These are phyloP conservation scores for Xylariaceae sp. DNA, from an alignment of 2,329 filamentous ascomycete genomes.

Conservation along the genomic window DNA sequence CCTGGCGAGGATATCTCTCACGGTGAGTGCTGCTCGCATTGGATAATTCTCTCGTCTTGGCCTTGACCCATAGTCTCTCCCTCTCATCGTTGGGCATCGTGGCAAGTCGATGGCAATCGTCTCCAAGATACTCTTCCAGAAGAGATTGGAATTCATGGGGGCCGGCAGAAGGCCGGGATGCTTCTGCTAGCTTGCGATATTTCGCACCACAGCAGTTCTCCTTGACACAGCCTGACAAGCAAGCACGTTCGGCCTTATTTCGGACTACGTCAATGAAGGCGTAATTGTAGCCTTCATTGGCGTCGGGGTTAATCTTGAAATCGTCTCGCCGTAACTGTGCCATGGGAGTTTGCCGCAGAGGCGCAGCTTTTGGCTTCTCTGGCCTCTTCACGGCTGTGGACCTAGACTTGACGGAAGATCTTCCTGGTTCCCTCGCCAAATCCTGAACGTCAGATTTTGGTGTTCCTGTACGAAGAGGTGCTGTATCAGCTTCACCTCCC, in stretches of 20 bases:
- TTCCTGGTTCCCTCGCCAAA: too few relatives aligned
- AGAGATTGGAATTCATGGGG: slow-evolving; percentile 34
- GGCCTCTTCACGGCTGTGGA: too few relatives aligned
- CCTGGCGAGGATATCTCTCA: slow-evolving; percentile 66
- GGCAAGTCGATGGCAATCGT: slow-evolving; percentile 57
- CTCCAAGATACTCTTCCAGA: slow-evolving; percentile 57
- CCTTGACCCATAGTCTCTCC: slow-evolving; percentile 68
- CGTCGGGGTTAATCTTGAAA: slow-evolving; percentile 77
- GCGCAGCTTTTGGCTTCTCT: too few relatives aligned
- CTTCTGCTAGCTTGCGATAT: slow-evolving; percentile 64
- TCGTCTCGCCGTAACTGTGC: slow-evolving; percentile 62
- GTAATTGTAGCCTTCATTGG: slow-evolving; percentile 68
- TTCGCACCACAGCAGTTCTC: slow-evolving; percentile 73
- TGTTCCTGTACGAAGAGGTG: too few relatives aligned
- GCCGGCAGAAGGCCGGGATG: slow-evolving; percentile 41
- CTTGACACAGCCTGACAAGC: slow-evolving; percentile 71
- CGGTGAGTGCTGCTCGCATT: slow-evolving; percentile 76
- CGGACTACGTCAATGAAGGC: slow-evolving; percentile 76
- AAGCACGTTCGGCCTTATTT: slow-evolving; percentile 64
- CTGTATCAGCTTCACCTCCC: too few relatives aligned
- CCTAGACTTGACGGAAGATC: too few relatives aligned
- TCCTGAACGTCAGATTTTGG: too few relatives aligned
- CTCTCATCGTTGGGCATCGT: slow-evolving; percentile 60
- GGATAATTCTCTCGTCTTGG: slow-evolving; percentile 69
- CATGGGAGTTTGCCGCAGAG: slow-evolving; percentile 57